These are phyloP conservation scores for Pelargonium myrrhifolium DNA, from an alignment of 441 rosid species.

Conservation along the genomic window DNA sequence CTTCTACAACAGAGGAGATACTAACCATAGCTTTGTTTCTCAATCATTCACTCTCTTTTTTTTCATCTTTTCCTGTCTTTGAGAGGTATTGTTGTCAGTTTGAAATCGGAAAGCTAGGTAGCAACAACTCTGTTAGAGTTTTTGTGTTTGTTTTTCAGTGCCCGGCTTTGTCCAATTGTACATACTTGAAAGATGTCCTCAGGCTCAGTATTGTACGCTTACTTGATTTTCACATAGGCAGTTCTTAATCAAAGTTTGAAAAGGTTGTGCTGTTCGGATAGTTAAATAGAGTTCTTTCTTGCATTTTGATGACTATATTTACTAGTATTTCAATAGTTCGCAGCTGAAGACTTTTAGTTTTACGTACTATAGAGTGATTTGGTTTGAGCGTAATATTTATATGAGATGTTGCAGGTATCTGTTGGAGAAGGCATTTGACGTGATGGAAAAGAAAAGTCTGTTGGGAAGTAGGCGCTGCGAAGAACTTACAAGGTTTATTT, in stretches of 20 bases:
- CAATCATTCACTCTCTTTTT: not conserved
- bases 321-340: not conserved
- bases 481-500: conserved; percentile 21
- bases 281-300: not conserved
- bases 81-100: conserved; percentile 13
- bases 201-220: conserved; percentile 22
- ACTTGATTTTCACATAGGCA: conserved; percentile 14
- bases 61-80: conserved; percentile 1
- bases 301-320: not conserved
- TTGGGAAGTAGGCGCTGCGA: conserved; percentile 53
- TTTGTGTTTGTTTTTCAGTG: conserved; percentile 10
- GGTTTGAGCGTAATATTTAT: conserved; percentile 14
- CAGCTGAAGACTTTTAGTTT: not conserved
- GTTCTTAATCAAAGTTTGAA: conserved; percentile 8
- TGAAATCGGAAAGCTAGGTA: conserved; percentile 19
- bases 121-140: not conserved
- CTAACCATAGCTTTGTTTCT: conserved; percentile 6
- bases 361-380: not conserved
- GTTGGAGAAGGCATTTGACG: conserved; percentile 48
- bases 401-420: conserved; percentile 20
- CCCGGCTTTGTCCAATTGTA: conserved; percentile 26
- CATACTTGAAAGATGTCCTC: conserved; percentile 19
- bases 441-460: conserved; percentile 38
- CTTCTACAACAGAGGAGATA: conserved; percentile 22
- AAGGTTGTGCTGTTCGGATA: not conserved